Evolutionary conservation across 1,139 yeast species (phyloP), one percentile per base, ranked within the genome.

Genomic region (Kodamaea sp.): DNA sequence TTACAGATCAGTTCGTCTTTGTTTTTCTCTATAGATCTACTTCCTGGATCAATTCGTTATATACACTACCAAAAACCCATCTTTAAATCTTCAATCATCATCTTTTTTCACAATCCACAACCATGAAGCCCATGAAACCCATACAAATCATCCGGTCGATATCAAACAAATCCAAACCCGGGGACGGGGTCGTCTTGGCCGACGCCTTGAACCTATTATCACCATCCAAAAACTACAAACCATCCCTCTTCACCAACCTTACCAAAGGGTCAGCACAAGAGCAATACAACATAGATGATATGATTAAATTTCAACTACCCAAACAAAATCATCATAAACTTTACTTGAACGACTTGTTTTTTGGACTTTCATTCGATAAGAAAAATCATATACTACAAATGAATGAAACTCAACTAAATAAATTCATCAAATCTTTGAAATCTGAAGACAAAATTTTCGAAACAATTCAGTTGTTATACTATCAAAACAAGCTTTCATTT

Each of bases 181-280:
- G 39, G 24, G 66, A 60, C 27, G 54, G 60, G 31, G 57, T 61
- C 9, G 43, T 60, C 9, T 49, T 67, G 29, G 71, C 71, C 1
- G 70, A 65, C 39, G 74, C 74, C 0, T 53, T 70, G 37, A 69
- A 67, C 41, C 57, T 69, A n/a, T 57, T 69, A 27, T 57, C 67
- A 9, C 67, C 60, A 15, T 20, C 43, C 27, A 35, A 41, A 31
- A 20, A 44, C 8, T 67, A 52, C 47, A 64, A 58, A 37, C 76
- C 76, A 6, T 67, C 73, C 10, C 47, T 70, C n/a, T 48, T 65
- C 11, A 45, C 55, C 24, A 62, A 61, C 29, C 55, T 65, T 32
- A 57, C 66, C 8, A 55, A 57, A 36, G 72, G 72, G 1, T 51
- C 70, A 1, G 63, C 58, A 2, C 42, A 45, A 7, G 72, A 66